Evolutionary conservation across 306 rosid species (phyloP).

Genomic region (Malus sylvestris): DNA sequence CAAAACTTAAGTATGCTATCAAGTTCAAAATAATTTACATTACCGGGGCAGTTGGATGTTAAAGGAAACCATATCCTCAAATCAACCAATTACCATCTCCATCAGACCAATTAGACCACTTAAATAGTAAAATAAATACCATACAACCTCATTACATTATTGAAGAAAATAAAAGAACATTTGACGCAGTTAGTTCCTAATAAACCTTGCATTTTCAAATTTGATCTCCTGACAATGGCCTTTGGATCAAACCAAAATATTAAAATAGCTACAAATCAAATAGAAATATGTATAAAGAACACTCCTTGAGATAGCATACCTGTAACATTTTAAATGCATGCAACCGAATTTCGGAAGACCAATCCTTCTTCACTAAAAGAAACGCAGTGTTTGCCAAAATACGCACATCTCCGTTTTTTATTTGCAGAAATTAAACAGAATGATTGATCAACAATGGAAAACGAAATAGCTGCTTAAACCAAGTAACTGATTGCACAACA

Average conservation of each 20-base stretch:
- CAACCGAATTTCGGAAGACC: slow-evolving; percentile 90
- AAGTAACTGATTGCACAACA: no score
- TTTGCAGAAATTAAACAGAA: no score
- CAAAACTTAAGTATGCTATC: neutral
- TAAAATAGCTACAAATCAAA: neutral
- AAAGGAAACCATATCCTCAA: neutral
- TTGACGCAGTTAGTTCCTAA: neutral
- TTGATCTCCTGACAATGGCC: neutral
- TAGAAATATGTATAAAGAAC: slow-evolving; percentile 9
- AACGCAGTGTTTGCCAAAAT: slow-evolving; percentile 25
- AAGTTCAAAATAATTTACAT: neutral
- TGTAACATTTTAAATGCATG: slow-evolving; percentile 93
- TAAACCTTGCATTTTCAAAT: neutral
- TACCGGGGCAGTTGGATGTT: no score
- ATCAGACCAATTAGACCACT: neutral
- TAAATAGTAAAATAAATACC: neutral
- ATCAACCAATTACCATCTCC: neutral
- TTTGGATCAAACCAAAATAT: neutral
- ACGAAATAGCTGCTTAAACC: no score
- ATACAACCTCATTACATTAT: neutral
- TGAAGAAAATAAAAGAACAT: neutral
- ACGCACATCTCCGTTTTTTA: slow-evolving; percentile 61
- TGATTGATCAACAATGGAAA: no score
- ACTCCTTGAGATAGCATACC: slow-evolving; percentile 37
- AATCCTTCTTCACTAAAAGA: slow-evolving; percentile 50